phyloP scores from a whole-genome alignment of 140 eudicot genomes.

The Ambrosia hybrid region DNA sequence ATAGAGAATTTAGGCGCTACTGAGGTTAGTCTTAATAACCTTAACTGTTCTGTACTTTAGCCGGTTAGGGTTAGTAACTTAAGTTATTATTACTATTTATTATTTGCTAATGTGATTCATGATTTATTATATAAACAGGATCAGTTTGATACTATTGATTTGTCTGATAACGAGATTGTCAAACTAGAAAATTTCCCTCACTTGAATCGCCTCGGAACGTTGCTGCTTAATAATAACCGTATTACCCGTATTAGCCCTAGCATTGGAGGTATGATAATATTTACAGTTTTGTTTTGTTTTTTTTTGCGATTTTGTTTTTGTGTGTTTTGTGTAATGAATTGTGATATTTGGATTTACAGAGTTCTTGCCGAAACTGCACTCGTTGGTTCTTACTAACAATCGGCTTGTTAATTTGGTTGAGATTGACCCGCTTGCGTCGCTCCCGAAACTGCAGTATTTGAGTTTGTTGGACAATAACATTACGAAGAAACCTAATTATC shows the following conservation, averaged over 20 bases:
- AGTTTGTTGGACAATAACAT: conserved; percentile 87
- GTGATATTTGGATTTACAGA: conserved; percentile 61
- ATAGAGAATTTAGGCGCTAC: conserved; percentile 94
- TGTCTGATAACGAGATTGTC: conserved; percentile 97
- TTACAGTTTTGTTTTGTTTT: background rate
- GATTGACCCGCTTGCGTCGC: conserved; percentile 94
- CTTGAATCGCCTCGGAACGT: conserved; percentile 80
- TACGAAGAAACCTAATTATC: conserved; percentile 92
- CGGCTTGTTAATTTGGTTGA: conserved; percentile 91
- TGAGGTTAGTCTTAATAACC: conserved; percentile 54
- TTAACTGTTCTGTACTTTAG: too few species aligned
- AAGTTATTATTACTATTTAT: background rate
- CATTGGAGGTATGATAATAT: conserved; percentile 64
- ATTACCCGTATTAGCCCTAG: conserved; percentile 88
- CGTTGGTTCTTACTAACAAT: conserved; percentile 94
- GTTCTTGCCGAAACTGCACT: conserved; percentile 92
- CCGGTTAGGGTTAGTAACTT: background rate
- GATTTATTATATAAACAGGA: conserved; percentile 48
- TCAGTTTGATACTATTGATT: conserved; percentile 92
- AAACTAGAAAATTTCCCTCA: conserved; percentile 91
- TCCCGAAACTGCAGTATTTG: conserved; percentile 80
- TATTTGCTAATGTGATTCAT: background rate
- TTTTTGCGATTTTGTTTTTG: background rate
- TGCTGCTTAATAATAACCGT: conserved; percentile 85
- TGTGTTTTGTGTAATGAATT: conserved; percentile 31